Percentiles rank a stretch among this genome's conserved stretches.
Conservation (phyloP, 106 monocot genomes). For the Cymbidium sinense region DNA sequence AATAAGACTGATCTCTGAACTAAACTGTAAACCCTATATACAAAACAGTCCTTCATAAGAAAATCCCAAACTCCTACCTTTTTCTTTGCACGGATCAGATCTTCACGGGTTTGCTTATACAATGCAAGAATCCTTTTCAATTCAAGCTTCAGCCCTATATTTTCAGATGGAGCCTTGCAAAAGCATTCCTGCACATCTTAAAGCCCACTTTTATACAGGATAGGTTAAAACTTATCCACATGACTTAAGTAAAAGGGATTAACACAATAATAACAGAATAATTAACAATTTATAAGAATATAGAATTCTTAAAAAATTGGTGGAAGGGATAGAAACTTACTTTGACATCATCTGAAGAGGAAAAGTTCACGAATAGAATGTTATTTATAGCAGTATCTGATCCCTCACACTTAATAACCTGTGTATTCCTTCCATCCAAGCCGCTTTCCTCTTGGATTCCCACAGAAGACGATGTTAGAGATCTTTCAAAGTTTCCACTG, state of each 20-base stretch:
- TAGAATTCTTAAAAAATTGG: background rate
- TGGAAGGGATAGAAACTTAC: background rate
- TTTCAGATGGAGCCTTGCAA: slow-evolving; percentile 42
- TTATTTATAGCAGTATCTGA: slow-evolving; percentile 7
- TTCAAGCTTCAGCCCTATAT: slow-evolving; percentile 38
- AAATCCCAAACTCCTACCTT: slow-evolving; percentile 28
- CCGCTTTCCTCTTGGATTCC: slow-evolving; percentile 2
- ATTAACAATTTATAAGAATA: background rate
- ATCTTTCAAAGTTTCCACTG: slow-evolving; percentile 23
- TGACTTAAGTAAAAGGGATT: slow-evolving; percentile 1
- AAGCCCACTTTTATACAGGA: no score
- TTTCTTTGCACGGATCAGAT: slow-evolving; percentile 56
- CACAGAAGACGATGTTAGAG: background rate
- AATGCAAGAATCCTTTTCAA: slow-evolving; percentile 36
- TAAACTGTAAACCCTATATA: no score
- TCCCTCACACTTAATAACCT: slow-evolving; percentile 3
- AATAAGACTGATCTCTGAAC: no score
- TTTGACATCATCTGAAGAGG: background rate
- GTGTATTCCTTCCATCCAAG: slow-evolving; percentile 8
- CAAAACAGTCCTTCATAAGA: background rate
- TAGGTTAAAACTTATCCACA: no score
- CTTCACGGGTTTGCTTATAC: slow-evolving; percentile 56
- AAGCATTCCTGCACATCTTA: background rate
- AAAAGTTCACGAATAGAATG: background rate
- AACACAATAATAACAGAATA: background rate